Conservation (phyloP, 1,284 basidiomycete species). For the Trichosporon sp. region DNA sequence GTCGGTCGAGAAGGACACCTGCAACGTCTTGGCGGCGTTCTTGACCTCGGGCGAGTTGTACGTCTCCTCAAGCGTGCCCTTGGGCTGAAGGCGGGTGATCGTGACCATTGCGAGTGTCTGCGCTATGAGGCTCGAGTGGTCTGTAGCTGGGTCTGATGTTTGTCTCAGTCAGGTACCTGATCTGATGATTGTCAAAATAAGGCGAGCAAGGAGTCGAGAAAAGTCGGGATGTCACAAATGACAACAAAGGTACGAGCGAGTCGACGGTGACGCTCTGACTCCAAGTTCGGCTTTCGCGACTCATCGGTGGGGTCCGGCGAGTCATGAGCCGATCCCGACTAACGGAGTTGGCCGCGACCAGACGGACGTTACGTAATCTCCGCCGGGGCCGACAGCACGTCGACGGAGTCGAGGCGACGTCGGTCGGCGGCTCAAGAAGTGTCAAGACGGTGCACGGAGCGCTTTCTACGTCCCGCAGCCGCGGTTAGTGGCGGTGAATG, state of each 20-base stretch:
- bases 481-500: too few relatives aligned
- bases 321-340: neutral
- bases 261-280: neutral
- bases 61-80: conserved; percentile 3
- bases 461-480: neutral
- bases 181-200: neutral
- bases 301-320: neutral
- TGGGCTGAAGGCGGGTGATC: conserved; percentile 9
- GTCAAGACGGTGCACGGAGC: neutral
- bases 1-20: conserved; percentile 17
- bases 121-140: neutral
- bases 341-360: neutral
- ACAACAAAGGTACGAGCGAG: neutral
- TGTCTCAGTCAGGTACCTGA: neutral
- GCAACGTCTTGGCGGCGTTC: conserved; percentile 10
- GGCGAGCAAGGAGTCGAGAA: too few relatives aligned
- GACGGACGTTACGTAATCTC: neutral
- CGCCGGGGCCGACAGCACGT: neutral
- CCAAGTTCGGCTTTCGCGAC: neutral
- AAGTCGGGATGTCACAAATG: neutral
- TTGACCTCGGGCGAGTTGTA: conserved; percentile 18
- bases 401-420: neutral
- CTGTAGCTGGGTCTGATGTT: too few relatives aligned
- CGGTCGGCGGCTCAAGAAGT: neutral
- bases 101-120: neutral